Conservation (phyloP, 768 basidiomycete species). For the Lentinula boryana region DNA sequence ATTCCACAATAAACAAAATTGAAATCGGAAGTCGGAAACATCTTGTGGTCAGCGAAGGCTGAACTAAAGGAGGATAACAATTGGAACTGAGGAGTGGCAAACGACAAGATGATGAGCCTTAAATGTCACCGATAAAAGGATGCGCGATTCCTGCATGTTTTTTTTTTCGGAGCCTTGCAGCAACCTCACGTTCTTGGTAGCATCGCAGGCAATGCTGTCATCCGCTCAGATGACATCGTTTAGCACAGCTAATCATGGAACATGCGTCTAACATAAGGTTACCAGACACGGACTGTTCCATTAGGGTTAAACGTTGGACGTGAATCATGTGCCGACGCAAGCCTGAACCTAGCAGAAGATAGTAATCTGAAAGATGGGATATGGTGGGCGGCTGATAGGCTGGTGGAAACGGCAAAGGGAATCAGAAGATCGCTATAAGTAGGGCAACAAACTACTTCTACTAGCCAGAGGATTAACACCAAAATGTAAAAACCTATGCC, state of each 20-base stretch:
- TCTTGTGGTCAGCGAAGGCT: slow-evolving; percentile 2
- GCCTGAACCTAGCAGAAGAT: no score
- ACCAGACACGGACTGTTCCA: neutral
- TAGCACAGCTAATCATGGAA: neutral
- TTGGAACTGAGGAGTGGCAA: neutral
- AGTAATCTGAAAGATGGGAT: no score
- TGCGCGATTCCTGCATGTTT: neutral
- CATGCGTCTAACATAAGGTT: neutral
- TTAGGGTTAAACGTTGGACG: neutral
- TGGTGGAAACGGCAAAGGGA: no score
- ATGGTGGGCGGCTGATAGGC: no score
- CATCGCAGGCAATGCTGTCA: neutral
- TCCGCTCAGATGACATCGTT: neutral
- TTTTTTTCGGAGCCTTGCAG: slow-evolving; percentile 2
- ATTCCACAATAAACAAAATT: slow-evolving; percentile 28
- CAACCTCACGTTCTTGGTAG: neutral
- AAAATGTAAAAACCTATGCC: no score
- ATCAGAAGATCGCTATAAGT: no score
- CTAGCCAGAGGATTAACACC: no score
- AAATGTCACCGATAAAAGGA: neutral
- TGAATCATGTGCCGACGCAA: no score
- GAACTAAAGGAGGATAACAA: no score
- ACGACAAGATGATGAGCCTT: neutral
- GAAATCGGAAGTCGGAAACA: slow-evolving; percentile 26
- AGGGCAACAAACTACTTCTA: no score